Evolutionary conservation across 2,329 filamentous ascomycete genomes (phyloP).

Genomic region (Diaporthe citri): DNA sequence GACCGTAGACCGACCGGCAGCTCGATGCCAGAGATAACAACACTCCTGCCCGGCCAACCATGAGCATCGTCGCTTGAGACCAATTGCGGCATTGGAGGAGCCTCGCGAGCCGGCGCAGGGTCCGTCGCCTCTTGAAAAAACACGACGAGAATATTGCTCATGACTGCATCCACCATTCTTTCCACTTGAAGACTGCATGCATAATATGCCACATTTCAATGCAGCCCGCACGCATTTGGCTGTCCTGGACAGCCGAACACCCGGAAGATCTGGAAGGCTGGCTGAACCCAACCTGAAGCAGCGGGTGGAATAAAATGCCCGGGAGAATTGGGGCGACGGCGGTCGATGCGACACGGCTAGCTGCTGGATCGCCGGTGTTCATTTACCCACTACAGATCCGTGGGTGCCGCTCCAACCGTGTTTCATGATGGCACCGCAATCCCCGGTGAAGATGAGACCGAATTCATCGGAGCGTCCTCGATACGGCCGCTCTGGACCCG

Average conservation of each 20-base stretch:
- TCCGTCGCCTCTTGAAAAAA: background rate
- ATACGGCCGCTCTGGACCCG: background rate
- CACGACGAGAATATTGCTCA: background rate
- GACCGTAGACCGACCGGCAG: background rate
- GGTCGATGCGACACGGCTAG: constrained; percentile 16
- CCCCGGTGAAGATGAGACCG: constrained; percentile 14
- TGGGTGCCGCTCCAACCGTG: constrained; percentile 17
- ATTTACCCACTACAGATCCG: constrained; percentile 16
- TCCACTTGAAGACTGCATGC: background rate
- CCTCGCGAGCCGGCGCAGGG: background rate
- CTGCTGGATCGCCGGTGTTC: constrained; percentile 9
- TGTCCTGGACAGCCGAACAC: background rate
- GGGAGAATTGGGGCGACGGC: background rate
- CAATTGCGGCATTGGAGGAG: background rate
- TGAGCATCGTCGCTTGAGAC: background rate
- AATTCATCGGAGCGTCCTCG: constrained; percentile 7
- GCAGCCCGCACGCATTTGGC: background rate
- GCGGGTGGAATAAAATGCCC: background rate
- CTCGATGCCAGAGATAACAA: background rate
- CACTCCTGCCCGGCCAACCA: background rate
- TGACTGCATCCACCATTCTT: background rate
- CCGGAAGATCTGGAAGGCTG: background rate
- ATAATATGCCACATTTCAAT: background rate
- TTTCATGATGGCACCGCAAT: constrained; percentile 18
- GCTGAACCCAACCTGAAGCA: constrained; percentile 6